Base-by-base conservation (phyloP, 208 protist species). In the Leishmania martiniquensis region DNA sequence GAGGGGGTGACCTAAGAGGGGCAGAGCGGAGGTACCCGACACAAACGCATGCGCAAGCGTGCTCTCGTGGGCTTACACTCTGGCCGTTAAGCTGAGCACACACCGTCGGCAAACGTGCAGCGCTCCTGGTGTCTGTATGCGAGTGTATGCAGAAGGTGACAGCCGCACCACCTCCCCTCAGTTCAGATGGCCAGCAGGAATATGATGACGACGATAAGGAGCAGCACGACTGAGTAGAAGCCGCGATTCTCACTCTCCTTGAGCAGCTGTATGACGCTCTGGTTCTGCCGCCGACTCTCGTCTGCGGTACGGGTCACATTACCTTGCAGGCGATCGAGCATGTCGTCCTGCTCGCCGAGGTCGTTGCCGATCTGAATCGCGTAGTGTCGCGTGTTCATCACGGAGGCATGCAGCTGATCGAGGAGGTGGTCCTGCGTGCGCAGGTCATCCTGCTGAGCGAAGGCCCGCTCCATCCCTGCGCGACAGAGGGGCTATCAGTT, bases 361-460 rank as follows among this genome's bases (percentile, higher is more conserved):
- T 94, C 89, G 57, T 89, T 84, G 52, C 91, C 91, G 76, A 97
- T 97, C 52, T 86, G 76, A 13, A 95, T 63, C 3, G 93, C 93
- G 78, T 92, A 93, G 74, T 95, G 87, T 0, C 89, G 84, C 69
- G 93, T 97, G 76, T 95, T 92, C 86, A 95, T 87, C 32, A 97
- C 91, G 52, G 88, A 93, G 72, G 88, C 85, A 72, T 97, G 93
- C 44, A 97, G 84, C 80, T 97, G 87, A 77, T 94, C 91, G 32
- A 97, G 86, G 47, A 97, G 88, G 25, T 89, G 83, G 74, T 93
- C 90, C 77, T 97, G 91, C 69, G 89, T 87, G 45, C 83, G 76
- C 63, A 85, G 54, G 34, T 90, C 78, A 6, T 68, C 57, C 32
- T 85, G 79, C 65, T 85, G 67, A 3, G 73, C 75, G 44, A 76